Base-by-base conservation (phyloP, 2,329 filamentous ascomycete genomes). In the Rhinocladiella similis region DNA sequence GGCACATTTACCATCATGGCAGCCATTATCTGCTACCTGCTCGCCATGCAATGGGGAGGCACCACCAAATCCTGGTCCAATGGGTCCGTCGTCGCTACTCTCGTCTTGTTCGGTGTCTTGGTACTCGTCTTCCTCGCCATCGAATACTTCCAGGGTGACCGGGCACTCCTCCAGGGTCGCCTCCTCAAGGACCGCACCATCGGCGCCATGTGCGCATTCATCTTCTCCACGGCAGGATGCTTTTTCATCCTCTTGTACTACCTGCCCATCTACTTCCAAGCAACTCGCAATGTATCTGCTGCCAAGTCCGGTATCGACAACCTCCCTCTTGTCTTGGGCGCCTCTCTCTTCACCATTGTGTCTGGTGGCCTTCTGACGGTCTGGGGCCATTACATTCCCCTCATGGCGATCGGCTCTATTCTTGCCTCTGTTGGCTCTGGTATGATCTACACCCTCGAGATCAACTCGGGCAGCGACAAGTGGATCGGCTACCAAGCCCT, bases 251-350 rank as follows among this genome's bases (percentile, higher is more conserved):
- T 73, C 1, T 60, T 78, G 9, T 79, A 77, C 65, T 78, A 76
- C 60, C 66, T 79, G 0, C 77, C 77, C 7, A 75, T 80, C 33
- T 80, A 78, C 62, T 80, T 81, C 66, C 77, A 81, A 63, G 67
- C 69, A 1, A 68, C 78, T 7, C 60, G 66, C 18, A 66, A 68
- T 46, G 65, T 67, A 12, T 68, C 61, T 7, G 67, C 77, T 0
- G 65, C 68, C 12, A 50, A 64, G 20, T 73, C 69, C 1, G 77
- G 77, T 4, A 67, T 80, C 12, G 65, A 69, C 33, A 77, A 75
- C 49, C 61, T 80, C 10, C 71, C 76, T 14, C 61, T 77, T 13
- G 70, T 79, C 3, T 53, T 80, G 3, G 66, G 65, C 4, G 68
- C 71, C 54, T 53, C 70, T 18, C 50, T 72, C 1, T 65, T 66